Evolutionary conservation across 2,329 filamentous ascomycete species (phyloP).

Genomic region (Botrytis paeoniae): DNA sequence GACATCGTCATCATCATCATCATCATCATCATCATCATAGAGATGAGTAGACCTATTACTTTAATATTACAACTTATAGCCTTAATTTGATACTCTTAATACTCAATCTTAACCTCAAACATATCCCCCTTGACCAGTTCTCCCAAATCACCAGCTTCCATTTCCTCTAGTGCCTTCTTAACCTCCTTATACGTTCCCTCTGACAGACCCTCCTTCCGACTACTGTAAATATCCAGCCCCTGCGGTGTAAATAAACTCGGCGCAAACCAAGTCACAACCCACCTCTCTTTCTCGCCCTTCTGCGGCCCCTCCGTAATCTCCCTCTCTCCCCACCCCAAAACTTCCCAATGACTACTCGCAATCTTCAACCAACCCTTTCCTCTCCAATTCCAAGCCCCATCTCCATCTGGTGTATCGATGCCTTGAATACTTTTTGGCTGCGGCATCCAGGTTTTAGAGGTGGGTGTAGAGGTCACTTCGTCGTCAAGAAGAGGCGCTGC

Average conservation of each 20-base stretch:
- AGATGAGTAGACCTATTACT: conserved; percentile 21
- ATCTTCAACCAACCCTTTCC: conserved; percentile 73
- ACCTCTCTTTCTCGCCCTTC: conserved; percentile 45
- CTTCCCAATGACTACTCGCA: conserved; percentile 74
- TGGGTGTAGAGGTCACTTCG: conserved; percentile 63
- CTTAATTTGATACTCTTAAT: conserved; percentile 13
- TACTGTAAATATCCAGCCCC: conserved; percentile 74
- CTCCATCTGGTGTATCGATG: conserved; percentile 52
- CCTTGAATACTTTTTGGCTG: conserved; percentile 62
- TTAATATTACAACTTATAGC: conserved; percentile 6
- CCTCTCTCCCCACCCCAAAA: conserved; percentile 67
- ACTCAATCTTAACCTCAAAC: conserved; percentile 44
- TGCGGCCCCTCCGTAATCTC: conserved; percentile 41
- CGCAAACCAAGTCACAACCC: conserved; percentile 82
- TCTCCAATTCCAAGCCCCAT: conserved; percentile 67
- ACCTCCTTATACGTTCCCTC: conserved; percentile 56
- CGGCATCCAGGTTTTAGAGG: conserved; percentile 42
- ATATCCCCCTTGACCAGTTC: conserved; percentile 51
- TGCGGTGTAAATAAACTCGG: conserved; percentile 81
- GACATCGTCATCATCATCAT: conserved; percentile 28
- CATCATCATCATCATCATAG: conserved; percentile 19
- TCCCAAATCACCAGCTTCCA: conserved; percentile 51
- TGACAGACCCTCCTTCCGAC: conserved; percentile 58
- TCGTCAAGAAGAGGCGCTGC: conserved; percentile 56
- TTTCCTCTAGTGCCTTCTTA: conserved; percentile 49